A percentile compares a stretch with the other conserved stretches of the same genome.
These are phyloP conservation scores for Pythium oligandrum DNA, from an alignment of 352 stramenopile species.

Conservation along the genomic window DNA sequence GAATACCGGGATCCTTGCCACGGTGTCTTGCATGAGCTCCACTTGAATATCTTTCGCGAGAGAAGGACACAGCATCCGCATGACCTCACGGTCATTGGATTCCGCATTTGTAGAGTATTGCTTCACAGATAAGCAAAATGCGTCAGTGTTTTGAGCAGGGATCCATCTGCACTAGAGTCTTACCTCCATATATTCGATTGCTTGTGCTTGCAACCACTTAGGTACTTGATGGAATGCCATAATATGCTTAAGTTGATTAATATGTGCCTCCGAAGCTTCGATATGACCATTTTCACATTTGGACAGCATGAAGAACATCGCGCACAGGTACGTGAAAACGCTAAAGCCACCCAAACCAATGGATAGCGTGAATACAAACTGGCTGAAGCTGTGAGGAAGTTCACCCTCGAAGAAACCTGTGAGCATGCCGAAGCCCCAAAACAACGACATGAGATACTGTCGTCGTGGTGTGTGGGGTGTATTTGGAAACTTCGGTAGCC, in stretches of 20 bases:
- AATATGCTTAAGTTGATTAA: constrained; percentile 57
- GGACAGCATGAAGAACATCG: constrained; percentile 62
- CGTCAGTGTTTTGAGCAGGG: too few species aligned
- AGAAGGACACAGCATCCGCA: constrained; percentile 40
- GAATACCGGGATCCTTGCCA: constrained; percentile 38
- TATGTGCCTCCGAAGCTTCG: constrained; percentile 36
- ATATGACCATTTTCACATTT: constrained; percentile 49
- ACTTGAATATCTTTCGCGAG: constrained; percentile 53
- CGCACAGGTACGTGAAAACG: constrained; percentile 57
- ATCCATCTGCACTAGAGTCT: background rate
- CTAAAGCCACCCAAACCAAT: constrained; percentile 47
- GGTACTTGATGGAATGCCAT: constrained; percentile 46
- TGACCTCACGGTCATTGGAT: constrained; percentile 36
- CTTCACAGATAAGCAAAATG: constrained; percentile 4
- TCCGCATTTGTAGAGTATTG: constrained; percentile 39
- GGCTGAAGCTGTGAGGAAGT: constrained; percentile 24
- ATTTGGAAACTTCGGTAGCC: constrained; percentile 19
- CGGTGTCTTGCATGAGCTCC: constrained; percentile 31
- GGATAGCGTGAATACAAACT: constrained; percentile 55
- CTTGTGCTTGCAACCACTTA: constrained; percentile 25
- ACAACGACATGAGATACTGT: constrained; percentile 45
- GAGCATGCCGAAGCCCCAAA: constrained; percentile 50
- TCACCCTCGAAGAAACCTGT: constrained; percentile 49
- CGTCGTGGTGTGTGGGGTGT: constrained; percentile 7
- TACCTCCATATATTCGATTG: constrained; percentile 44